Percentiles rank a stretch among this genome's conserved stretches.
Evolutionary conservation across 139 green algal genomes (phyloP).

Genomic region (Mesotaenium endlicherianum): DNA sequence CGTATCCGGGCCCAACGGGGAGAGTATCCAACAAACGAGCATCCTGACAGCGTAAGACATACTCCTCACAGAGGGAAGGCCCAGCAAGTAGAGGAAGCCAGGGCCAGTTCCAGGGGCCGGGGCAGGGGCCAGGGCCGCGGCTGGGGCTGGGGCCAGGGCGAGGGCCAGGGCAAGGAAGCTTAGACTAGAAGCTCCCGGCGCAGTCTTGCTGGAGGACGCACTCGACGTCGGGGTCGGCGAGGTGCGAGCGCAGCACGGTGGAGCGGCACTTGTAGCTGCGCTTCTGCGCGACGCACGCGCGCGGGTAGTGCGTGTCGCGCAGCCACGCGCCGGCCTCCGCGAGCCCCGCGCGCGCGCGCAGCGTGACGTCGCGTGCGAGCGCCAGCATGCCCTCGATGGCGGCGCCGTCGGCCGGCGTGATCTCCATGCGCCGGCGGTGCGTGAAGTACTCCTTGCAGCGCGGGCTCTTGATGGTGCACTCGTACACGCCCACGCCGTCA

Average conservation of each 20-base stretch:
- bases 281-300: background rate
- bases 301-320: background rate
- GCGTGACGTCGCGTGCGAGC: background rate
- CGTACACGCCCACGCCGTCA: background rate
- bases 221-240: background rate
- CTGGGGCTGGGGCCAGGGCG: no score
- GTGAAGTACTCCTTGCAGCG: slow-evolving; percentile 31
- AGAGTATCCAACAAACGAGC: no score
- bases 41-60: no score
- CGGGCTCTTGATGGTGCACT: background rate
- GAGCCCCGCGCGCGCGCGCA: background rate
- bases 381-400: background rate
- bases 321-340: background rate
- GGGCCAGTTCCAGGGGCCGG: no score
- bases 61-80: no score
- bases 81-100: no score
- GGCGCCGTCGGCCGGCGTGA: background rate
- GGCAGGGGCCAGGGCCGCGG: no score
- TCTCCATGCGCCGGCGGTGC: slow-evolving; percentile 1
- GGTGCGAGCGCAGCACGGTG: background rate
- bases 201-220: no score
- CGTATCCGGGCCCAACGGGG: no score
- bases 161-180: no score
- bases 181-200: no score
- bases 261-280: background rate